Evolutionary conservation across 768 basidiomycete species (phyloP).

Genomic region (Leccinum boreale): DNA sequence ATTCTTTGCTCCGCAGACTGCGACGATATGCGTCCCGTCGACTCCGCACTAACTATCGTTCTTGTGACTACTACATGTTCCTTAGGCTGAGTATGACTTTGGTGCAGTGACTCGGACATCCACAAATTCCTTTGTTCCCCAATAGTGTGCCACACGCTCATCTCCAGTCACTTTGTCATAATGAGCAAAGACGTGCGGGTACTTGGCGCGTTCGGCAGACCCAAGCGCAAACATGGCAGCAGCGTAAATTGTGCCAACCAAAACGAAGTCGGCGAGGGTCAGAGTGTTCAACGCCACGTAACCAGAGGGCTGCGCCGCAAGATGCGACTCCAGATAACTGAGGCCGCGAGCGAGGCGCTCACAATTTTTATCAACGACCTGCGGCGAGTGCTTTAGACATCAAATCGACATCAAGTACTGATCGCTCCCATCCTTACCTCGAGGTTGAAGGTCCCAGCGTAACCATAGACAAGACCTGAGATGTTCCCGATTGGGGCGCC

Average conservation of each 20-base stretch:
- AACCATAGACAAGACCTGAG: conserved; percentile 1
- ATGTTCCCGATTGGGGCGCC: background rate
- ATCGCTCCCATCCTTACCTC: background rate
- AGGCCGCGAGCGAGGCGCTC: conserved; percentile 5
- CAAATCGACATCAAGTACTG: no score
- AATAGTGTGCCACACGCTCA: conserved; percentile 8
- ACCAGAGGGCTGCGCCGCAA: conserved; percentile 7
- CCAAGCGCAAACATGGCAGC: conserved; percentile 7
- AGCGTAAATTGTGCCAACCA: conserved; percentile 6
- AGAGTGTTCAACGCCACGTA: conserved; percentile 12
- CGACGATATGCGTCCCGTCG: no score
- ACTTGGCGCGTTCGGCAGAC: conserved; percentile 12
- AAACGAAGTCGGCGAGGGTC: conserved; percentile 19
- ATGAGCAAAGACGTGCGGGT: conserved; percentile 15
- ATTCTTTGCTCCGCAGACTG: no score
- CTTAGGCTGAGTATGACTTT: background rate
- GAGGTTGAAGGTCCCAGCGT: background rate
- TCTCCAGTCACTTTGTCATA: conserved; percentile 18
- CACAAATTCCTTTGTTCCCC: conserved; percentile 8
- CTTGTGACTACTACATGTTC: background rate
- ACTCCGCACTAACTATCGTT: background rate
- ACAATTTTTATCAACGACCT: background rate
- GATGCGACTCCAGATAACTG: conserved; percentile 14
- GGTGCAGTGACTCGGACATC: conserved; percentile 4
- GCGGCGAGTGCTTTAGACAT: background rate